Evolutionary conservation across 1,284 basidiomycete species (phyloP).

Genomic region (Singerocomus inundabilis): DNA sequence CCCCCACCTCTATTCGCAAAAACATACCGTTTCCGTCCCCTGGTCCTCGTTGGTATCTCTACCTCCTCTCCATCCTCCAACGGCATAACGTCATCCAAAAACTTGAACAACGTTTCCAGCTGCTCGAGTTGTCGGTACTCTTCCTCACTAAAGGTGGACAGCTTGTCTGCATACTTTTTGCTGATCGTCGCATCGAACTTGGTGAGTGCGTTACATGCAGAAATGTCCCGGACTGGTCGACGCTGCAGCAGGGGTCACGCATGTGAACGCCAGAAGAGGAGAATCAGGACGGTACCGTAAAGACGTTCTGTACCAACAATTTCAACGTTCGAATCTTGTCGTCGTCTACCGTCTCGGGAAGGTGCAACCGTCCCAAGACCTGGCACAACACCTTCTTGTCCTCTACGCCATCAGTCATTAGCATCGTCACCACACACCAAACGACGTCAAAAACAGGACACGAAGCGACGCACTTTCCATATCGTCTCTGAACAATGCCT

Average conservation of each 20-base stretch:
- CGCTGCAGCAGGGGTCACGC: slow-evolving; percentile 44
- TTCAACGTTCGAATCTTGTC: slow-evolving; percentile 66
- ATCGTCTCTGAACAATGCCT: slow-evolving; percentile 51
- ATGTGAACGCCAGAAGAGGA: too few species aligned
- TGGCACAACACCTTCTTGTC: slow-evolving; percentile 82
- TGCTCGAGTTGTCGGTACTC: slow-evolving; percentile 60
- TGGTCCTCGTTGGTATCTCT: slow-evolving; percentile 42
- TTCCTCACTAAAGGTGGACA: slow-evolving; percentile 72
- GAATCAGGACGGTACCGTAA: slow-evolving; percentile 45
- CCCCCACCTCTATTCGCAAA: too few species aligned
- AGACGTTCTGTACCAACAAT: slow-evolving; percentile 60
- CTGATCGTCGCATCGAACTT: slow-evolving; percentile 68
- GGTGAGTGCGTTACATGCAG: slow-evolving; percentile 73
- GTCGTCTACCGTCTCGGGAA: slow-evolving; percentile 70
- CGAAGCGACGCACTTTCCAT: slow-evolving; percentile 40
- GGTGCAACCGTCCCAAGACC: slow-evolving; percentile 73
- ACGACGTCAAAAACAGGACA: not conserved
- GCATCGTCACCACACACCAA: not conserved
- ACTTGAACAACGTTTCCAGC: slow-evolving; percentile 61
- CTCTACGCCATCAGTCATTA: slow-evolving; percentile 40
- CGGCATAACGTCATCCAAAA: slow-evolving; percentile 61
- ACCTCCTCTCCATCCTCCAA: slow-evolving; percentile 54
- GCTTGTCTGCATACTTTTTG: slow-evolving; percentile 71
- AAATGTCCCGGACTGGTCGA: slow-evolving; percentile 71
- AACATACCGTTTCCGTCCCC: slow-evolving; percentile 45